Evolutionary conservation across 495 filamentous ascomycete genomes (phyloP), one percentile per base, ranked within the genome.

Genomic region (Neurospora discreta): DNA sequence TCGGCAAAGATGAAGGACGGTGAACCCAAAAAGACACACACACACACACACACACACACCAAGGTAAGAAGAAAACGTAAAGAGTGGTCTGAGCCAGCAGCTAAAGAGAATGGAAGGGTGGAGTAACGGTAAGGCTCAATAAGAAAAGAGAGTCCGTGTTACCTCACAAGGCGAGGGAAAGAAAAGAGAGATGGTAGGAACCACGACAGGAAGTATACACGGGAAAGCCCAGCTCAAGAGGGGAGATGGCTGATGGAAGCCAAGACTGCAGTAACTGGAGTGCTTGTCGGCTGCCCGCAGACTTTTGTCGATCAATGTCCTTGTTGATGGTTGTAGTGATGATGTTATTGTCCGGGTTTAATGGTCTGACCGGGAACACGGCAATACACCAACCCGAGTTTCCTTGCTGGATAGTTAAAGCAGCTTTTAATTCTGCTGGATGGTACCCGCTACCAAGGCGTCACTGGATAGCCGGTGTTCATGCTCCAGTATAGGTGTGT

Each of bases 81-180:
- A 81, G 82, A 86, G 81, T 76, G 83, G 81, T 86, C 86, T 87
- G 86, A 87, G 80, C 86, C 86, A 87, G 86, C 86, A 87, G 86
- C 79, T 81, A 76, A 80, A 80, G 77, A 36, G 72, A 79, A 75
- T 73, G 75, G 68, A 79, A 85, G 79, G 80, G 52, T 33, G 26
- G 23, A 60, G 52, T 60, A 60, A 60, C 52, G 13, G 52, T 60
- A 60, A 60, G 52, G 52, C 52, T 60, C 52, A 60, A 60, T n/a
- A 5, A 15, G 30, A 76, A 77, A 39, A 77, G 71, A 72, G 73
- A 73, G 70, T 52, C 44, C 44, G 44, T 60, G 52, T 75, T 75
- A 75, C 77, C 76, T 78, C 78, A 76, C 74, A 76, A 75, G 76
- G 71, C 76, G 70, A 74, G 73, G 71, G 72, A 74, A 39, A 71